Evolutionary conservation across 805 yeast species (phyloP), one percentile per base, ranked within the genome.

Genomic region (Danielia oregonensis): DNA sequence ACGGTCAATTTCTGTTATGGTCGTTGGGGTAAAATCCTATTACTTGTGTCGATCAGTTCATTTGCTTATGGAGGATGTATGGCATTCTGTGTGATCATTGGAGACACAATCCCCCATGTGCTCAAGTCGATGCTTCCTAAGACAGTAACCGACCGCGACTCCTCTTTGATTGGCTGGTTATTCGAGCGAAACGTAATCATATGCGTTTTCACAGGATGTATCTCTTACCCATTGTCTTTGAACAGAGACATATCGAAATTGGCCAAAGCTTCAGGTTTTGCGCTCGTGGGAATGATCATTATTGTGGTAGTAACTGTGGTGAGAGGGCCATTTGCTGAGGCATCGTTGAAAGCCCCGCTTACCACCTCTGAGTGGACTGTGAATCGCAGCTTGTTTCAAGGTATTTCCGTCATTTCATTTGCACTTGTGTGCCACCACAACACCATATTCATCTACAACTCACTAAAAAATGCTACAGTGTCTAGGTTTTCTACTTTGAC

Each of bases 351-450:
- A 47, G 82, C 85, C 0, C 42, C 61, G 0, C 61, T 82, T 12
- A 52, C 76, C 0, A 38, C 56, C 9, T 63, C 70, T 22, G 46
- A 44, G 17, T 68, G 75, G 63, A 63, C 86, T 4, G 52, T 86
- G 32, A 81, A 81, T 43, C 7, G 25, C 3, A 78, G 79, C 26
- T 63, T 89, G 3, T 86, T 89, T 54, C 95, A 89, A 58, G 96
- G 96, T 2, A 78, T 89, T 17, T 82, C 93, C n/a, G 95, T 89
- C 32, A 86, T 89, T 21, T 87, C 96, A 1, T 89, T 89, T 64
- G 97, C 97, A 2, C 72, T 91, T 45, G 97, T 89, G 3, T 89
- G 97, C 54, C 97, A 89, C 54, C 97, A 89, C 57, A 89, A 89
- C 55, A 87, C 97, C 0, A 77, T 91, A 18, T 83, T 89, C 51